phyloP scores from a whole-genome alignment of 495 filamentous ascomycete species.

The Pseudomonodictys pantanalensis region DNA sequence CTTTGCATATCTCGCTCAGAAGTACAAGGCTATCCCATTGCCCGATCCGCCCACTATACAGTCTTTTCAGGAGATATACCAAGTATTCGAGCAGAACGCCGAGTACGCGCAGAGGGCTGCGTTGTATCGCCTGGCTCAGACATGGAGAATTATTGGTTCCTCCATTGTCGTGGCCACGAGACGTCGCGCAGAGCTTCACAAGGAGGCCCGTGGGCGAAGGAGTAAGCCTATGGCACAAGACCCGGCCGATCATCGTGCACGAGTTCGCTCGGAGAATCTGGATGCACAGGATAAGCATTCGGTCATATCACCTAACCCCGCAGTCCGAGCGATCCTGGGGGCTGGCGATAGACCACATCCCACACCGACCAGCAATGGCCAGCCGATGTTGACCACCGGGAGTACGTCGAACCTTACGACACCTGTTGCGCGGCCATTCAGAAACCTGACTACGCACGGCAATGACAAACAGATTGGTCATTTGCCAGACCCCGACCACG shows the following conservation, averaged over 20 bases:
- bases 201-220: constrained; percentile 4
- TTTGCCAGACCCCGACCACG: constrained; percentile 36
- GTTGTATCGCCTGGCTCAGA: constrained; percentile 36
- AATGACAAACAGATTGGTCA: constrained; percentile 4
- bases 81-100: constrained; percentile 37
- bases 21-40: constrained; percentile 35
- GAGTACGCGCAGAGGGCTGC: constrained; percentile 35
- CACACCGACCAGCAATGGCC: constrained; percentile 38
- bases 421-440: constrained; percentile 67
- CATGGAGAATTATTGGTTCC: constrained; percentile 37
- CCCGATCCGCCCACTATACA: constrained; percentile 29
- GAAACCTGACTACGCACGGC: constrained; percentile 41
- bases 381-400: constrained; percentile 13
- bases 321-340: constrained; percentile 24
- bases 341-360: constrained; percentile 10
- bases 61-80: constrained; percentile 24
- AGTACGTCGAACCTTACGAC: constrained; percentile 77
- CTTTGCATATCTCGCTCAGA: constrained; percentile 41
- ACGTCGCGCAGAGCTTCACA: constrained; percentile 28
- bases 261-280: background rate
- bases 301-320: constrained; percentile 4
- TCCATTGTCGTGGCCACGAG: constrained; percentile 23
- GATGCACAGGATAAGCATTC: constrained; percentile 20
- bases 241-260: constrained; percentile 3
- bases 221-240: background rate